Conservation (phyloP, 1,284 basidiomycete species). For the Mixia osmundae region DNA sequence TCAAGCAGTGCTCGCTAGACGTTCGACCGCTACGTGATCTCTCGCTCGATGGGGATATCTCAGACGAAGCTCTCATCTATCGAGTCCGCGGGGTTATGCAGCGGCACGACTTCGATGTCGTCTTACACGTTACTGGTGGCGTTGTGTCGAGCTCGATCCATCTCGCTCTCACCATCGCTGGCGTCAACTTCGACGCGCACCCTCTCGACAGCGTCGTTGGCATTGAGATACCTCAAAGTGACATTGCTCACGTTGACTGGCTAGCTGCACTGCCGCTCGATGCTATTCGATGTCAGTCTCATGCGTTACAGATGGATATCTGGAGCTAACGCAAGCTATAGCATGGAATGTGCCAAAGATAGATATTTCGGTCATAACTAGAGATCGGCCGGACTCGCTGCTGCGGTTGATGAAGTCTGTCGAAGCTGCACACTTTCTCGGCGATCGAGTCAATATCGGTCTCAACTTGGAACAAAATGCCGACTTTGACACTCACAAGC, state of each 20-base stretch:
- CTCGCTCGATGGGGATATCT: no score
- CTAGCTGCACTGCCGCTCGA: slow-evolving; percentile 13
- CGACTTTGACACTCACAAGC: slow-evolving; percentile 33
- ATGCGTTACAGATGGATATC: neutral
- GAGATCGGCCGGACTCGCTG: slow-evolving; percentile 46
- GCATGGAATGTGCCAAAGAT: slow-evolving; percentile 47
- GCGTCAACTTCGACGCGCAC: no score
- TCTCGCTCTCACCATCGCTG: no score
- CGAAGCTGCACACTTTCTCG: slow-evolving; percentile 36
- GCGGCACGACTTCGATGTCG: no score
- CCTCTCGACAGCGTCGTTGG: slow-evolving; percentile 10
- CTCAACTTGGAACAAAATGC: slow-evolving; percentile 51
- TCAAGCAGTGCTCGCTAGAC: no score
- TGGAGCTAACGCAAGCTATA: slow-evolving; percentile 17
- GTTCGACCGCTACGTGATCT: no score
- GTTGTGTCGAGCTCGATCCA: no score
- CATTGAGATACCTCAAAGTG: slow-evolving; percentile 8
- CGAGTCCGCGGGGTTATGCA: no score
- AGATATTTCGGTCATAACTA: slow-evolving; percentile 47
- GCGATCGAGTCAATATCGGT: slow-evolving; percentile 36
- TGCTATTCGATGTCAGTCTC: slow-evolving; percentile 13
- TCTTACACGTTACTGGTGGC: no score
- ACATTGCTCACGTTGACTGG: slow-evolving; percentile 12
- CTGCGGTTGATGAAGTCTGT: slow-evolving; percentile 39
- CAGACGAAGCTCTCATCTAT: no score